Base-by-base conservation (phyloP, 2,329 filamentous ascomycete genomes). In the Chaetomiaceae sp. region DNA sequence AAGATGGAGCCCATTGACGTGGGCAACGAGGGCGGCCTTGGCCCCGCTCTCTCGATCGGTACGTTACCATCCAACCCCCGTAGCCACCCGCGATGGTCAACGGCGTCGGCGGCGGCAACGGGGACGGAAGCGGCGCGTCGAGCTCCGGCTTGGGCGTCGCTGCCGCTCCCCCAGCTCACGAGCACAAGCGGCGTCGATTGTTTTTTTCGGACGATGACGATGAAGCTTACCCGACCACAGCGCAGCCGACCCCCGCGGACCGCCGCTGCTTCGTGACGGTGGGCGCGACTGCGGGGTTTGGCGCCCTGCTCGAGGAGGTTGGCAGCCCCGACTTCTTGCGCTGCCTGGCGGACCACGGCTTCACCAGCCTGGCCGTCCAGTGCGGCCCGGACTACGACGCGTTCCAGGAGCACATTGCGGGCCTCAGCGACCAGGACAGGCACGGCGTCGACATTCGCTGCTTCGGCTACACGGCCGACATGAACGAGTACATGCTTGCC, bases 221-320 rank as follows among this genome's bases (percentile, higher is more conserved):
- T 6, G 5, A 36, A 32, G 29, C 42, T 40, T 24, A 46, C 48
- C 34, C 11, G 7, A 18, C 17, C 15, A 12, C 42, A 44, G 32
- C 38, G 4, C 24, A 18, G 3, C n/a, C 36, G 11, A 6, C 7
- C 15, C 15, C 42, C 6, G 29, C 32, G 9, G 41, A 43, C 34
- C 53, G 54, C 10, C 38, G 40, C 43, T 93, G 87, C 62, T 86
- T 98, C 55, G 84, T 96, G 45, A 97, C 93, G 0, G 85, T 95
- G 24, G 93, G 93, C 47, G 91, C 93, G 6, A 98, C 91, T 0
- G 89, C 90, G 14, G 79, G 84, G 17, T 98, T 98, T 66, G 73
- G 76, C 42, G 66, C 73, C 6, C 77, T 98, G 2, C 76, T 95
- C 46, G 67, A 74, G 35, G 78, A 83, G 26, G 77, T 84, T 10